Evolutionary conservation across 139 green algal species (phyloP).

Genomic region (Chlorella sp.): DNA sequence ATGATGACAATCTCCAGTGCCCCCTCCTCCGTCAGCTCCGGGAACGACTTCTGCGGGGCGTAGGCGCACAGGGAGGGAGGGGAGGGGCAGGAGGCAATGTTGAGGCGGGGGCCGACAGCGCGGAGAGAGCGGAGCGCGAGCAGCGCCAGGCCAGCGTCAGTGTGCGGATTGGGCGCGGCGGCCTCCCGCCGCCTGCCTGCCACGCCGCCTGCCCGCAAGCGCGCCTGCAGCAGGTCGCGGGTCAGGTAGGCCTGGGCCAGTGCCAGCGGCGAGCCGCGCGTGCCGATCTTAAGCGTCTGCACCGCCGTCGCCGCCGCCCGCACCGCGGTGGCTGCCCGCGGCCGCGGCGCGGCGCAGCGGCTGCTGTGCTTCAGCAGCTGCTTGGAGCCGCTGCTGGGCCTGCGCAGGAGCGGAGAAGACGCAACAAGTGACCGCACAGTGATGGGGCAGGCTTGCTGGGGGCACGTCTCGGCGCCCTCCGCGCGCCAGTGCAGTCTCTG

Average conservation of each 20-base stretch:
- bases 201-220: no score
- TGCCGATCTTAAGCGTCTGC: slow-evolving; percentile 82
- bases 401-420: background rate
- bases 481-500: no score
- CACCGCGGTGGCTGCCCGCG: background rate
- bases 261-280: slow-evolving; percentile 89
- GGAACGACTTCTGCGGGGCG: slow-evolving; percentile 69
- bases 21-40: slow-evolving; percentile 90
- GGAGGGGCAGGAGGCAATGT: background rate
- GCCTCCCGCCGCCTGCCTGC: no score
- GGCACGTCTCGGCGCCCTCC: no score
- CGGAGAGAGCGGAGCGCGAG: no score
- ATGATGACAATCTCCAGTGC: slow-evolving; percentile 99
- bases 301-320: slow-evolving; percentile 45
- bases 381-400: background rate
- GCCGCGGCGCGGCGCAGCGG: background rate
- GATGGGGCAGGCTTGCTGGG: no score
- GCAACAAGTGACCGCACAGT: no score
- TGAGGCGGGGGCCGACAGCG: no score
- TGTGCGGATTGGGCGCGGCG: no score
- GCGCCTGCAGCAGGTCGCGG: slow-evolving; percentile 92
- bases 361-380: background rate
- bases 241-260: slow-evolving; percentile 98
- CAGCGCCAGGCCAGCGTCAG: no score
- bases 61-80: background rate